Evolutionary conservation across 1,284 basidiomycete genomes (phyloP), one percentile per base, ranked within the genome.

Genomic region (Apiotrichum veenhuisii): DNA sequence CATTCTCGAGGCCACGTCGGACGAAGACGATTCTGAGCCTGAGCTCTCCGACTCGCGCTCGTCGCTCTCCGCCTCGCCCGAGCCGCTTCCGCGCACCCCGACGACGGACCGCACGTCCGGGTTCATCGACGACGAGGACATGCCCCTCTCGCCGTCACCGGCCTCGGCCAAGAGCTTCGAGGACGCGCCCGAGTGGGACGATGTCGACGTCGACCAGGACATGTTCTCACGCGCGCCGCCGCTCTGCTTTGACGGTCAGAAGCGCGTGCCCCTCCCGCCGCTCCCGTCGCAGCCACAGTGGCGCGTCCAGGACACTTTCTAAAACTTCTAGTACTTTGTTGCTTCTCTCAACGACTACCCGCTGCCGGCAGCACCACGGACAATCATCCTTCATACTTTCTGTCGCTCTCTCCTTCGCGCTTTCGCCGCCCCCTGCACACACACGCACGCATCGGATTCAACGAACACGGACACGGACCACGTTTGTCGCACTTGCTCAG

Each of bases 21-120:
- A 57, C 41, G 40, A 27, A 14, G 55, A 57, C 47, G 47, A 49
- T 34, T 27, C 36, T 3, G 59, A 57, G 54, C 57, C 61, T 27
- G 61, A 62, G n/a, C 57, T 58, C 22, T 51, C 42, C 9, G 57
- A 59, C 54, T 52, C 53, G 40, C 51, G 61, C 36, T 55, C 53
- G 9, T 40, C n/a, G 20, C 33, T 27, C 3, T 61, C 55, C 0
- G 36, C 44, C 9, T 61, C 59, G 11, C 59, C 59, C 26, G 59
- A 61, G 56, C 59, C 59, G 8, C 22, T 51, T 20, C 56, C 52
- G 7, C 42, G 36, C 27, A 61, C 59, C 10, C 59, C 59, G 10
- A 53, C 43, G 10, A 42, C 43, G 38, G 55, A 60, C 27, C 55
- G 50, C 36, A 41, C 25, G 47, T 50, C 27, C 18, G 20, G 25